Evolutionary conservation across 169 alveolate species (phyloP).

Genomic region (Cryptosporidium canis): DNA sequence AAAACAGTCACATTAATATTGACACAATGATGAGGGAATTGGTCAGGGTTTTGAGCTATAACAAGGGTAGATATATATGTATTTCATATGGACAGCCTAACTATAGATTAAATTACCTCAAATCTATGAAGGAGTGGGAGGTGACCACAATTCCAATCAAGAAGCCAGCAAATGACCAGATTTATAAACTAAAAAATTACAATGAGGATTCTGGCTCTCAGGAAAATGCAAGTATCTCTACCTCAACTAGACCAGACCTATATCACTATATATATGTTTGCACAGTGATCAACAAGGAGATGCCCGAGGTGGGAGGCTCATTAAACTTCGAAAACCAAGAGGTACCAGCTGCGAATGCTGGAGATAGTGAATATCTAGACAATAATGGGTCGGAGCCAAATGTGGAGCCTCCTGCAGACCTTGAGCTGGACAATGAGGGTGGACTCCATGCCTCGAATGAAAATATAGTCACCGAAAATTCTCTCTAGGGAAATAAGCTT

Average conservation of each 20-base stretch:
- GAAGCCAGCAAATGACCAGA: conserved; percentile 45
- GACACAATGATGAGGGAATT: conserved; percentile 87
- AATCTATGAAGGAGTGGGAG: conserved; percentile 59
- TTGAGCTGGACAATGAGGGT: background rate
- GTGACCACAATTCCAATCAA: conserved; percentile 37
- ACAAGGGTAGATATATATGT: conserved; percentile 88
- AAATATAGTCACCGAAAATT: background rate
- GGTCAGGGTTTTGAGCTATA: conserved; percentile 54
- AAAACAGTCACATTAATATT: conserved; percentile 86
- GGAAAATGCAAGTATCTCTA: background rate
- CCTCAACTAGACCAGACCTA: conserved; percentile 40
- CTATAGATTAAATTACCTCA: conserved; percentile 83
- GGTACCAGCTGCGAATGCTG: background rate
- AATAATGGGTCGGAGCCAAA: background rate
- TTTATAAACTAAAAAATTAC: conserved; percentile 44
- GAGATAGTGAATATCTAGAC: background rate
- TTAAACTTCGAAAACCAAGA: background rate
- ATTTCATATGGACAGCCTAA: conserved; percentile 91
- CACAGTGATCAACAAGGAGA: conserved; percentile 7
- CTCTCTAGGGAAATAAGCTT: background rate
- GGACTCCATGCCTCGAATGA: background rate
- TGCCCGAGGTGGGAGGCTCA: background rate
- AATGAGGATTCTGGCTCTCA: background rate
- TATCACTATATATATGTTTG: conserved; percentile 77
- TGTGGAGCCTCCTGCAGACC: background rate